Base-by-base conservation (phyloP, 2,329 filamentous ascomycete species). In the Endothia cerciana region DNA sequence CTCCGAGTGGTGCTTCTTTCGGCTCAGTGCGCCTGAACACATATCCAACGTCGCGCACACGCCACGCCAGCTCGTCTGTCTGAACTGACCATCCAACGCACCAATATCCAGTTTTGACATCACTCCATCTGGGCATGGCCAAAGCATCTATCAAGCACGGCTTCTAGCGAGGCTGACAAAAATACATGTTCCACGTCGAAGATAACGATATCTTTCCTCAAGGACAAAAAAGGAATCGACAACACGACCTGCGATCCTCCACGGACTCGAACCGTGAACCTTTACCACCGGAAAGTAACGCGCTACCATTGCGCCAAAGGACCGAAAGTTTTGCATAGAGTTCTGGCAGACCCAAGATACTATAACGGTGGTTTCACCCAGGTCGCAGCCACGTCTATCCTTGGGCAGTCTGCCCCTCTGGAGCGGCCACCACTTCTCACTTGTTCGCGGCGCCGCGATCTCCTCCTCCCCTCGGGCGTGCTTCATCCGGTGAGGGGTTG, bases 251-350 rank as follows among this genome's bases (percentile, higher is more conserved):
- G 22, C 59, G 55, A 36, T 65, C 25, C 45, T 62, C 47, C n/a
- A 38, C 43, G 47, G 60, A 62, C 47, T 28, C 47, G 49, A 28
- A 51, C 33, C 33, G 38, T 62, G 60, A 55, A 41, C 25, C 55
- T 55, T 51, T 40, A 55, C 49, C 45, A 62, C 55, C 55, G 55
- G 55, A 58, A 58, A 69, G 68, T 67, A 70, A 70, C 67, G 69
- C 68, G 62, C 66, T 70, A 71, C 68, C 69, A 70, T 70, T 70
- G 66, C 65, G 69, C 68, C 65, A 71, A 70, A 68, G 64, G 66
- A 67, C 70, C 69, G 55, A 58, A 56, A 51, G 28, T 51, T 51
- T 49, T 51, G 7, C 45, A 25, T 49, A 15, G 25, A 49, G 3
- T 49, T 49, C 25, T 25, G 10, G 1, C 4, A 15, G 7, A 4